Base-by-base conservation (phyloP, 2,329 filamentous ascomycete species). In the Pseudogymnoascus sp. region DNA sequence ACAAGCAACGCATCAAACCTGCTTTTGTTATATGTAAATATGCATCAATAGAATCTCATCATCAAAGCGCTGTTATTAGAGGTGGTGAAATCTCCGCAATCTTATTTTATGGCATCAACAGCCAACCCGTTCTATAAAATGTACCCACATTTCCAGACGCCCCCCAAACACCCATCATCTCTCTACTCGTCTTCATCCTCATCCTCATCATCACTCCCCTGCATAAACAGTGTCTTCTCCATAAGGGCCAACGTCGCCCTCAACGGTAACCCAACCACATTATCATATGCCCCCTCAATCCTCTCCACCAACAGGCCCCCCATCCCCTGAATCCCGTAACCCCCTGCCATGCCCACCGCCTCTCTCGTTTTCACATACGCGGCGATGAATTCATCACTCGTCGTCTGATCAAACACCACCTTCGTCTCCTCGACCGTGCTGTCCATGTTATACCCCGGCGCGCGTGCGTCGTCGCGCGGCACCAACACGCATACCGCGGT, bases 281-380 rank as follows among this genome's bases (percentile, higher is more conserved):
- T 97, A 79, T 99, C 95, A 71, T 91, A 90, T 62, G 86, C 86
- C 10, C 95, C 95, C 67, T 96, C 90, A 67, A 99, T 89, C 75
- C 83, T 88, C 74, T 97, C 92, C 11, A 99, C 86, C 64, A 99
- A 76, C 73, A 97, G 86, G 7, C 90, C 88, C 1, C 90, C 95
- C 10, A 93, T 80, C 0, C 93, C 95, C 76, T 99, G 95, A 62
- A 99, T 84, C 1, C 91, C 95, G 75, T 99, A 99, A 0, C 95
- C 95, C 1, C 95, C 95, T 0, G 95, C 95, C 80, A 97, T 99
- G 76, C 97, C 95, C 10, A 86, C 92, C 1, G 95, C 95, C 79
- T 99, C 95, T 63, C 93, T 82, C 21, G 93, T 97, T 72, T 81
- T 83, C 64, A 93, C 88, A 73, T 93, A 93, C 1, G 78, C 59